Evolutionary conservation across 2,329 filamentous ascomycete species (phyloP), one percentile per base, ranked within the genome.

Genomic region (Aspergillus sp.): DNA sequence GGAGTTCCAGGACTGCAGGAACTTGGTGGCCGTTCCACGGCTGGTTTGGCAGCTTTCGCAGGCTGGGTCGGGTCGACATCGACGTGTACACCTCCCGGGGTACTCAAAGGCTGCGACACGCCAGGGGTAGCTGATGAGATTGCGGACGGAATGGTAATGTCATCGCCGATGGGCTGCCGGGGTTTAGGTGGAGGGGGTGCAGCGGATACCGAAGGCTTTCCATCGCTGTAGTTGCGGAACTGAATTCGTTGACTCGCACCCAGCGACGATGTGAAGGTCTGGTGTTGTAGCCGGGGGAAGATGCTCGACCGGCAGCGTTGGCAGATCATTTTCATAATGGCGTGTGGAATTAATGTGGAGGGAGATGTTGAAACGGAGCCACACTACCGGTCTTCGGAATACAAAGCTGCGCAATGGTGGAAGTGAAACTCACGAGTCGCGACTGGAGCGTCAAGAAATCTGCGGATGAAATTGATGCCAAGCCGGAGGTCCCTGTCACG

Each of bases 51-150:
- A 9, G 70, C 56, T 54, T 72, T 73, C 11, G 64, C 59, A 13
- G 70, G 58, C 52, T 70, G 66, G 8, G 59, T 65, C 9, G 70
- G 61, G 48, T 68, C 54, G 27, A 62, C 67, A 58, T 70, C 59
- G 27, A 61, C 54, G 56, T 72, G 71, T 12, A 71, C 66, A 39
- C 62, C 67, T 37, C 70, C 68, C 15, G 74, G 71, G 34, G 75
- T 73, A 62, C 74, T 77, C 49, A 75, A 64, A 24, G 74, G 75
- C 64, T 77, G 75, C 37, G 74, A 77, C 57, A 73, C 65, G 44
- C 70, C 73, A 33, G 75, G 73, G 27, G 73, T 72, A 30, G 73
- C 72, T 57, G 75, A 75, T 37, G 75, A 75, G 60, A 72, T 66
- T 34, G 73, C 71, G 51, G 73, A 74, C 17, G 73, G 71, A 46